Conservation (phyloP, 148 eudicot species). For the Agrostemma githago region DNA sequence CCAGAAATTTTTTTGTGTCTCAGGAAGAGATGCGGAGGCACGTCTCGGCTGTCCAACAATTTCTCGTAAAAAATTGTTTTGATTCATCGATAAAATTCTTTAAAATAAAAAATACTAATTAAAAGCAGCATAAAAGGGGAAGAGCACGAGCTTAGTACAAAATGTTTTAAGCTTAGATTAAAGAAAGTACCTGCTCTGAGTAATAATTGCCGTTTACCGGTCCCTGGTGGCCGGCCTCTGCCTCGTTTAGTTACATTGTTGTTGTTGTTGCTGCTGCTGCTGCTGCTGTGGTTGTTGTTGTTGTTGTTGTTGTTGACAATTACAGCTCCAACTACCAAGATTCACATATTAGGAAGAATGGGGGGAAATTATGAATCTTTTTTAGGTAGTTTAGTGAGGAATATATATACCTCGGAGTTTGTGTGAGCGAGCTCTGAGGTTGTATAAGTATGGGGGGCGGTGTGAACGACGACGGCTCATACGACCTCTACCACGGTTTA, state of each 20-base stretch:
- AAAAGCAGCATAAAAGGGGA: not conserved
- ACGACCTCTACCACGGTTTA: too few relatives aligned
- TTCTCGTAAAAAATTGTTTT: too few relatives aligned
- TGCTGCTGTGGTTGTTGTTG: not conserved
- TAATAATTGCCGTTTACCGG: not conserved
- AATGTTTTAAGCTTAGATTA: too few relatives aligned
- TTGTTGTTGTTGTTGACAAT: not conserved
- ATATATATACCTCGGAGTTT: too few relatives aligned
- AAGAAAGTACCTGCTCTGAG: not conserved
- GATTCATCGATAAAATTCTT: too few relatives aligned
- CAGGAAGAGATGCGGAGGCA: not conserved
- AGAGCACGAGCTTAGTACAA: not conserved
- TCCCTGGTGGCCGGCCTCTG: not conserved
- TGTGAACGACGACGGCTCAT: too few relatives aligned
- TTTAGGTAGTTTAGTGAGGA: too few relatives aligned
- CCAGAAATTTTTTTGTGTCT: not conserved
- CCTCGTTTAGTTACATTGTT: not conserved
- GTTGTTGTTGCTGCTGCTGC: not conserved
- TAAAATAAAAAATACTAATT: too few relatives aligned
- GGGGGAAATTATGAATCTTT: not conserved
- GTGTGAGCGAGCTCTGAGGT: too few relatives aligned
- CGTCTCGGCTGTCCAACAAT: not conserved
- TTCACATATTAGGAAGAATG: slow-evolving; percentile 30
- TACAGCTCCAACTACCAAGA: not conserved
- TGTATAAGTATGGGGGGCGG: too few relatives aligned